Percentiles rank a stretch among this genome's conserved stretches.
These are phyloP conservation scores for Rheum nobile DNA, from an alignment of 148 eudicot species.

Conservation along the genomic window DNA sequence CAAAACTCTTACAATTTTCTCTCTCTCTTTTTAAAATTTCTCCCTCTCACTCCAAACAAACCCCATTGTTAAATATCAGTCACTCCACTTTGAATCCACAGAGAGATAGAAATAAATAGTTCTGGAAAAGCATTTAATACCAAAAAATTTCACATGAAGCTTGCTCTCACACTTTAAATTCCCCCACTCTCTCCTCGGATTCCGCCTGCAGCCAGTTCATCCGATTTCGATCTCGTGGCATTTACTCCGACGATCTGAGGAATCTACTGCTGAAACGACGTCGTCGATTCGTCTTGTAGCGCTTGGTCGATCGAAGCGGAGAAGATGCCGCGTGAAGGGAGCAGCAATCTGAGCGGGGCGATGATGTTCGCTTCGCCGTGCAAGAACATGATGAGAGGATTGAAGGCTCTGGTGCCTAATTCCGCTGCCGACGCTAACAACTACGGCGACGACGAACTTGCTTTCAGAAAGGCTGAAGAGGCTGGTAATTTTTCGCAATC, in stretches of 20 bases:
- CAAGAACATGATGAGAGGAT: constrained; percentile 49
- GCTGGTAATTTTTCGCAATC: constrained; percentile 33
- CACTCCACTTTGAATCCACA: background rate
- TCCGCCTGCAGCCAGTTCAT: background rate
- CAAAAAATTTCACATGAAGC: background rate
- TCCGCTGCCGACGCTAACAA: background rate
- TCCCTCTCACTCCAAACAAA: background rate
- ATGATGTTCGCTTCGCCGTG: constrained; percentile 21
- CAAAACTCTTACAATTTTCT: background rate
- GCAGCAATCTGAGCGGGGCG: constrained; percentile 8
- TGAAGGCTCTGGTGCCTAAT: constrained; percentile 37
- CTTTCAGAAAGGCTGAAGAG: constrained; percentile 68
- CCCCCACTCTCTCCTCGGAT: background rate
- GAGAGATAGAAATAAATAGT: background rate
- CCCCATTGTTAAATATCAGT: background rate
- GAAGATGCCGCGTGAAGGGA: constrained; percentile 45
- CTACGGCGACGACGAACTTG: constrained; percentile 60
- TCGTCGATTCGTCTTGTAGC: background rate
- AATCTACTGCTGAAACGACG: background rate
- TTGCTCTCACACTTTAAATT: background rate
- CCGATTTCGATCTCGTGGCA: background rate
- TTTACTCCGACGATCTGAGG: background rate
- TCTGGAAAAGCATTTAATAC: background rate
- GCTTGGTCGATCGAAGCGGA: background rate
- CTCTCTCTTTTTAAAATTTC: background rate